Base-by-base conservation (phyloP, 306 rosid species). In the Neltuma alba region DNA sequence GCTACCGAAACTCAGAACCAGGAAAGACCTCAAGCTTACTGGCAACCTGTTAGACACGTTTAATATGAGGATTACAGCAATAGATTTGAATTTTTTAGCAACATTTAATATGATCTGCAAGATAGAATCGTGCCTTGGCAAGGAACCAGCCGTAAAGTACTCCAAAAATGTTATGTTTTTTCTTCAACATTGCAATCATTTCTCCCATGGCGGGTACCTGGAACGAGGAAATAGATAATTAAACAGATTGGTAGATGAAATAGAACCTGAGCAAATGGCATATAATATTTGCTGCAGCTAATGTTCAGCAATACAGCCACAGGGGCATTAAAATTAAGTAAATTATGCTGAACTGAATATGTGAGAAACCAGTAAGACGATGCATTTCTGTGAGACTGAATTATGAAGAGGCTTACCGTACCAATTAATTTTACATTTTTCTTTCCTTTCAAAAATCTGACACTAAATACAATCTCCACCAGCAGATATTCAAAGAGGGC, bases 1-100 rank as follows among this genome's bases (percentile, higher is more conserved):
- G 93, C 99, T 74, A 91, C 93, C 96, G 98, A 81, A 95, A 95
- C 88, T 95, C 99, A 75, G 94, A 76, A 78, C 98, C 99, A 58
- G 99, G 99, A 81, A 85, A 91, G 72, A 91, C 98, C 77, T 93
- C 97, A 33, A 95, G 94, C 83, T 88, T 76, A 86, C 87, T 90
- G 65, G 97, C 95, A 89, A 91, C 88, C 99, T 95, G 88, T 52
- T 57, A 81, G 76, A 85, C 79, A 81, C 66, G n/a, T 28, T 16
- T 8, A 30, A 72, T 20, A 42, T 75, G 38, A 57, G 72, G 62
- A 45, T 55, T 55, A 65, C 38, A 79, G 42, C 76, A 70, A 58
- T 41, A 36, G 21, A 70, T 66, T 73, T 41, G 76, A 54, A 72
- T 57, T 40, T 27, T 23, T 16, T 6, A 28, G 60, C 37, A 27